Evolutionary conservation across 225 moss, liverwort and hornwort genomes (phyloP).

Genomic region (Thuidium tamariscinum): DNA sequence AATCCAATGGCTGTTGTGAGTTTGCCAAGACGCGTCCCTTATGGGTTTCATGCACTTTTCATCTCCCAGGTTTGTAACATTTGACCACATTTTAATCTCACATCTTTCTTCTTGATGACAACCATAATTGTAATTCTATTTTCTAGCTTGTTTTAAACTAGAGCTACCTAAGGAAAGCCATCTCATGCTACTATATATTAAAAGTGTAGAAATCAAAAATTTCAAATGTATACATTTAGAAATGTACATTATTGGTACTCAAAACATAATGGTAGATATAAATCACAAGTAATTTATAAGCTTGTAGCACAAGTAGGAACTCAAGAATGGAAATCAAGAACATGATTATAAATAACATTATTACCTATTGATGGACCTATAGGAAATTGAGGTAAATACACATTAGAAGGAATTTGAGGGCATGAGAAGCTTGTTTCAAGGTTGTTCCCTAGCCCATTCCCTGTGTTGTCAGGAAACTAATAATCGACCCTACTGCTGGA

Average conservation of each 20-base stretch:
- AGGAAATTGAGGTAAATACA: not conserved
- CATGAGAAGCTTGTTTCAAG: too few species aligned
- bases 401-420: too few species aligned
- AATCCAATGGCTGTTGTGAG: not conserved
- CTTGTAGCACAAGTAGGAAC: not conserved
- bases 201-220: not conserved
- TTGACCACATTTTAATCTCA: too few species aligned
- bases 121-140: not conserved
- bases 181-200: not conserved
- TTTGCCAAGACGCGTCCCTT: not conserved
- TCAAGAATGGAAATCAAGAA: too few species aligned
- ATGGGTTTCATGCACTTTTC: not conserved
- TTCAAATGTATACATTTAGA: not conserved
- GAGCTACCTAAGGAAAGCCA: accelerated
- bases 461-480: too few species aligned
- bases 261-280: too few species aligned
- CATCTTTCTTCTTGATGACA: too few species aligned
- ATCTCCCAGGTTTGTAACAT: not conserved
- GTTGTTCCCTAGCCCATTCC: too few species aligned
- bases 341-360: not conserved
- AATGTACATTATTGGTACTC: accelerated
- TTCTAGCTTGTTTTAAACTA: not conserved
- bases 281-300: accelerated
- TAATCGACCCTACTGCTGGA: too few species aligned
- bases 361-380: not conserved